Conservation (phyloP, 805 yeast genomes). For the Candida endomychidarum region DNA sequence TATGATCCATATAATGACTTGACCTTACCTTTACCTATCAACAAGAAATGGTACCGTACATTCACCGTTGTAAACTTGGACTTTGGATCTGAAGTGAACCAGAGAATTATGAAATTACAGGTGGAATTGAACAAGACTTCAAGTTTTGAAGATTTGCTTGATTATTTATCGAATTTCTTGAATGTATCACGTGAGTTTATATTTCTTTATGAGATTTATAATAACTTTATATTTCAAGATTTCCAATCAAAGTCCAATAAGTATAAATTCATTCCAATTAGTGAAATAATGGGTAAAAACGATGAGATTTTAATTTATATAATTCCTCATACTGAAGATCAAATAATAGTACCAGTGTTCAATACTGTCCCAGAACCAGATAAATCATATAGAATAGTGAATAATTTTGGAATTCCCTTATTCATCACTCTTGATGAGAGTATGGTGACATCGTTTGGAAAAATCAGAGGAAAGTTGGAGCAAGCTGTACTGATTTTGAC, state of each 20-base stretch:
- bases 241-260: conserved; percentile 58
- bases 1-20: conserved; percentile 93
- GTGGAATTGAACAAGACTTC: conserved; percentile 71
- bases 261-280: conserved; percentile 59
- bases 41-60: conserved; percentile 66
- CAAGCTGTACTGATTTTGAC: conserved; percentile 27
- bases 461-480: conserved; percentile 58
- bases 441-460: conserved; percentile 57
- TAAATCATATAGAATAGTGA: conserved; percentile 35
- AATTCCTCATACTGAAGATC: conserved; percentile 43
- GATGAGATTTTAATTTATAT: conserved; percentile 70
- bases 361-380: conserved; percentile 42
- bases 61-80: conserved; percentile 61
- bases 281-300: conserved; percentile 59
- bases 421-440: conserved; percentile 56
- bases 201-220: conserved; percentile 50
- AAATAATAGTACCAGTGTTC: conserved; percentile 58
- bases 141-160: conserved; percentile 60
- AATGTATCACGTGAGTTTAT: conserved; percentile 26
- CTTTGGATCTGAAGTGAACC: conserved; percentile 2
- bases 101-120: conserved; percentile 46
- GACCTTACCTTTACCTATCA: conserved; percentile 84
- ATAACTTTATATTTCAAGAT: conserved; percentile 64
- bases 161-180: conserved; percentile 54
- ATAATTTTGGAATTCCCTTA: conserved; percentile 74